These are phyloP conservation scores for Amoeboaphelidium protococcarum DNA, from an alignment of 371 early-diverging fungal species.

Conservation along the genomic window DNA sequence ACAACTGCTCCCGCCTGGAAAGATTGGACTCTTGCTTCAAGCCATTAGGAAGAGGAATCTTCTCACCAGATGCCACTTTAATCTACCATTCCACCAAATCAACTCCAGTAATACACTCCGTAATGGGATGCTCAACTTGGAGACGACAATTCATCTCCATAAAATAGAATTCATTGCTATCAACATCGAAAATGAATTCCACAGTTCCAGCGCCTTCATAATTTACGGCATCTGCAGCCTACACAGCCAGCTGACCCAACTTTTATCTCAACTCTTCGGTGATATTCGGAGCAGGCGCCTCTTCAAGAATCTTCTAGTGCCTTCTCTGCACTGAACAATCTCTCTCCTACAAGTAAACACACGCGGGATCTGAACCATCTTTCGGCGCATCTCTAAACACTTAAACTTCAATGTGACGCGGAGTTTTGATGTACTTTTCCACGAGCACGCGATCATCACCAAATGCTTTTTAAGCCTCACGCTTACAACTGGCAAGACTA, in stretches of 20 bases:
- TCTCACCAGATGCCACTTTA: constrained; percentile 26
- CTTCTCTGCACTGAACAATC: constrained; percentile 13
- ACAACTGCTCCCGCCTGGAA: constrained; percentile 8
- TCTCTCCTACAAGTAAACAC: constrained; percentile 3
- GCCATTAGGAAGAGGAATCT: not conserved
- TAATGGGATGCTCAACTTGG: constrained; percentile 87
- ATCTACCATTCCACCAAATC: constrained; percentile 73
- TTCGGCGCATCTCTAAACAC: constrained; percentile 5
- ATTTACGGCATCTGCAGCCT: constrained; percentile 15
- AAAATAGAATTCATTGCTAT: constrained; percentile 41
- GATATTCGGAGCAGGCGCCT: not conserved
- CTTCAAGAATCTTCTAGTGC: constrained; percentile 12
- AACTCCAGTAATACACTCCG: constrained; percentile 69
- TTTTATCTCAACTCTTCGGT: constrained; percentile 1
- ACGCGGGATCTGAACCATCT: constrained; percentile 6
- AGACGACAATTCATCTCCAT: constrained; percentile 57
- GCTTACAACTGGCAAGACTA: not conserved
- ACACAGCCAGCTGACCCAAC: constrained; percentile 5
- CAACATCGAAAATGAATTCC: constrained; percentile 18
- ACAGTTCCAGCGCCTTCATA: constrained; percentile 19
- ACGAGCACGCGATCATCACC: not conserved
- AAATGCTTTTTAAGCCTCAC: constrained; percentile 1
- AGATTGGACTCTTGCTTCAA: constrained; percentile 3
- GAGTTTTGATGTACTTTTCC: constrained; percentile 4
- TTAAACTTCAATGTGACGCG: constrained; percentile 11